Evolutionary conservation across 495 filamentous ascomycete species (phyloP), one percentile per base, ranked within the genome.

Genomic region (Xylaria grammica): DNA sequence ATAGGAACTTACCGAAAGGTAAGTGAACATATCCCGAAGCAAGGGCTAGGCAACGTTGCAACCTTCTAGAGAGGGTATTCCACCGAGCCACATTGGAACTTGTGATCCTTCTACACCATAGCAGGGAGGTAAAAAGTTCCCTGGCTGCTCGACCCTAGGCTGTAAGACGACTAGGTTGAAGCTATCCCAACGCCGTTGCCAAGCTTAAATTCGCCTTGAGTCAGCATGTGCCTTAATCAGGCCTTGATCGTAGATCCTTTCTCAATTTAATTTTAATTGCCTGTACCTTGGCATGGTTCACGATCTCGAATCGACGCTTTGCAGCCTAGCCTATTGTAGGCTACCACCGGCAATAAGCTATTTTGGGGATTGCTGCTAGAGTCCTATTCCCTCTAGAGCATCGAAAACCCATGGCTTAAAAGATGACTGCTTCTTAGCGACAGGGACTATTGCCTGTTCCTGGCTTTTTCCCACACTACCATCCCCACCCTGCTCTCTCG

Each of bases 141-240:
- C 19, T 29, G 56, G 27, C 55, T 48, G 5, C 3, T 48, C 17
- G 34, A 7, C 44, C n/a, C 56, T 48, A 59, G 56, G 40, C 56
- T 48, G 17, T n/a, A 22, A 26, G 27, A 30, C 54, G 54, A 22
- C 56, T 58, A 46, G 56, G 1, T 17, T 59, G 56, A 59, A 48
- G n/a, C 56, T 59, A 48, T 59, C 29, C 10, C 27, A 2, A 48
- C 26, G 42, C 56, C 56, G 56, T 59, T 48, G 56, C 24, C 27
- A 48, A 34, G 42, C 19, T 26, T 30, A 24, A 10, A 5, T 30
- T 20, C 13, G 53, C 30, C 34, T 42, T 22, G 53, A 38, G 53
- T 32, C 40, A 46, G 15, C 42, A 17, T 19, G 42, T 26, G 24
- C n/a, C 56, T 34, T 46, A 40, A 9, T 15, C 19, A 10, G 5